Percentiles rank a stretch among this genome's conserved stretches.
These are phyloP conservation scores for Sporothrix pseudoabietina DNA, from an alignment of 2,329 filamentous ascomycete species.

Conservation along the genomic window DNA sequence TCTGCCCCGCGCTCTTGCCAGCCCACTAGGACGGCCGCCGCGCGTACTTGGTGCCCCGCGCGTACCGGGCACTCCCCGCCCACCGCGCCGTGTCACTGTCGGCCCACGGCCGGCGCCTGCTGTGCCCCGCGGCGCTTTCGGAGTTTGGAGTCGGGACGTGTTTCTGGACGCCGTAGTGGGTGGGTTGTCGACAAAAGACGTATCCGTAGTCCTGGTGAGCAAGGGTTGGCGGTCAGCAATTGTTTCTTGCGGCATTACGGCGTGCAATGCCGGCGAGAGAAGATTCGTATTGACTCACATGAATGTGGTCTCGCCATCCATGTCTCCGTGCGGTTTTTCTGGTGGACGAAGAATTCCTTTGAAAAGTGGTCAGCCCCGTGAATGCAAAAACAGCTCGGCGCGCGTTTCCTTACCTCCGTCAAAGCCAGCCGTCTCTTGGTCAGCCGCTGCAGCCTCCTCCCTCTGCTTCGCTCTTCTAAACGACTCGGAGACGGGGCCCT, in stretches of 20 bases:
- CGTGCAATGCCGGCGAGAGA: not conserved
- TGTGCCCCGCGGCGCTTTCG: conserved; percentile 54
- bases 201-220: conserved; percentile 76
- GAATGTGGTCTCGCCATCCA: conserved; percentile 77
- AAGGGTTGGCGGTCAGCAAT: not conserved
- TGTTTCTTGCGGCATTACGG: not conserved
- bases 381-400: conserved; percentile 31
- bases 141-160: conserved; percentile 49
- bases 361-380: not conserved
- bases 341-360: not conserved
- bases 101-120: conserved; percentile 47
- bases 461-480: conserved; percentile 68
- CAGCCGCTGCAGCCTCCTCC: conserved; percentile 45
- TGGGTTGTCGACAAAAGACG: conserved; percentile 86
- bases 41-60: conserved; percentile 42
- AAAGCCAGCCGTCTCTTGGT: not conserved
- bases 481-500: conserved; percentile 83
- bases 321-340: conserved; percentile 39
- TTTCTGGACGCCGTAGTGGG: conserved; percentile 54
- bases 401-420: conserved; percentile 9
- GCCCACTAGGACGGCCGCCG: conserved; percentile 48
- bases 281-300: conserved; percentile 57
- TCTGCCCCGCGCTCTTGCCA: conserved; percentile 51
- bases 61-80: conserved; percentile 40
- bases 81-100: conserved; percentile 40